phyloP scores from a whole-genome alignment of 352 stramenopile species.

The Pilasporangium apinafurcum region DNA sequence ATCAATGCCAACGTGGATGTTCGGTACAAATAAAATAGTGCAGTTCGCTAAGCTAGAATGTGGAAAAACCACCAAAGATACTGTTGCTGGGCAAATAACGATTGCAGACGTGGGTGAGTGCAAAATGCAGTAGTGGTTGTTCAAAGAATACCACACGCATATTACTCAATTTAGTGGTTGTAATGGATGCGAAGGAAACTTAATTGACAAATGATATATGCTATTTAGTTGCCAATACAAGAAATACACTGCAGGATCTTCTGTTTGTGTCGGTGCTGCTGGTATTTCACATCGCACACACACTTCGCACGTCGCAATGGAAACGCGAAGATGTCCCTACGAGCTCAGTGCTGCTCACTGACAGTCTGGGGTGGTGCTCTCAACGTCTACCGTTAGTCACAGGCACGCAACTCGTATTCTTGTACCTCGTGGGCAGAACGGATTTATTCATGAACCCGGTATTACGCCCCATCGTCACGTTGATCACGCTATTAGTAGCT shows the following conservation, averaged over 20 bases:
- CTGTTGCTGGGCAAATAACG: no score
- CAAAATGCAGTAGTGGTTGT: no score
- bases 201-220: no score
- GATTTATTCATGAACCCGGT: conserved; percentile 77
- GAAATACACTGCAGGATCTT: conserved; percentile 50
- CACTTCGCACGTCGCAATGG: conserved; percentile 55
- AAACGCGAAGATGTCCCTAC: conserved; percentile 64
- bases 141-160: no score
- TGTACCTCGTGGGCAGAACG: conserved; percentile 54
- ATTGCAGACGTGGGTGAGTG: no score
- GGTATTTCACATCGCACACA: conserved; percentile 61
- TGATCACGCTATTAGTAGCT: conserved; percentile 32
- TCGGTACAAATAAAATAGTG: no score
- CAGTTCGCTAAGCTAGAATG: no score
- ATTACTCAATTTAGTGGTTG: no score
- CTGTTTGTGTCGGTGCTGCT: conserved; percentile 56
- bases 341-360: conserved; percentile 39
- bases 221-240: no score
- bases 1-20: no score
- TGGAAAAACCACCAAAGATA: no score
- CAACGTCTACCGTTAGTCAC: conserved; percentile 48
- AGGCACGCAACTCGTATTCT: conserved; percentile 36
- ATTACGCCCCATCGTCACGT: conserved; percentile 62
- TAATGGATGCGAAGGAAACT: no score
- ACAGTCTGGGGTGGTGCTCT: conserved; percentile 36